These are phyloP conservation scores for Gleditsia sinensis DNA, from an alignment of 306 rosid genomes.

Conservation along the genomic window DNA sequence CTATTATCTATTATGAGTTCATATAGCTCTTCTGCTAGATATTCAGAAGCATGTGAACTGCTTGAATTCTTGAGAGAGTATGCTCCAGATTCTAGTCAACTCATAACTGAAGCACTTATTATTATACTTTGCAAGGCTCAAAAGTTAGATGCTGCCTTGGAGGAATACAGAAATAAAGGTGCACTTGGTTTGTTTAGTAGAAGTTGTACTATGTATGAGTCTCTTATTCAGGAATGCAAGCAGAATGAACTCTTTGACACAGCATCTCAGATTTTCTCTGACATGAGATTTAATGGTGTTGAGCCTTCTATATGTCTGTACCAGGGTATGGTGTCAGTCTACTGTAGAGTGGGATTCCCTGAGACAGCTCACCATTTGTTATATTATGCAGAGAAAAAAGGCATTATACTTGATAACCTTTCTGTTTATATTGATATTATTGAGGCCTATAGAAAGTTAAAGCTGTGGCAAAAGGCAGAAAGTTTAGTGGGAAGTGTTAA, in stretches of 20 bases:
- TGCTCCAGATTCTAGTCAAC: conserved; percentile 58
- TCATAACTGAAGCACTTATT: conserved; percentile 76
- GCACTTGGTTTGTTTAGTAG: conserved; percentile 58
- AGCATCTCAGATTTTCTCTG: conserved; percentile 85
- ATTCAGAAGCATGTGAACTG: conserved; percentile 83
- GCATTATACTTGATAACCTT: conserved; percentile 42
- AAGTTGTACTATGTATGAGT: conserved; percentile 69
- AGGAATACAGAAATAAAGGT: conserved; percentile 59
- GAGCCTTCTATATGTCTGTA: conserved; percentile 65
- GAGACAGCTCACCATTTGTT: conserved; percentile 87
- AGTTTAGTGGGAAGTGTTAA: conserved; percentile 77
- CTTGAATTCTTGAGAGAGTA: conserved; percentile 77
- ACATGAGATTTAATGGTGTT: conserved; percentile 80
- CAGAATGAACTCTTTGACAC: conserved; percentile 64
- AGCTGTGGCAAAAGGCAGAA: conserved; percentile 91
- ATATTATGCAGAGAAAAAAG: conserved; percentile 62
- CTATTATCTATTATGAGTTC: conserved; percentile 73
- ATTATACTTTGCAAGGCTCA: conserved; percentile 79
- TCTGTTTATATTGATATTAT: conserved; percentile 56
- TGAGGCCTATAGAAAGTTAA: conserved; percentile 79
- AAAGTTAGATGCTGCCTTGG: conserved; percentile 74
- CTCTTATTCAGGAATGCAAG: conserved; percentile 69
- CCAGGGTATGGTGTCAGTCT: conserved; percentile 62
- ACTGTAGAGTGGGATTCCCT: conserved; percentile 74
- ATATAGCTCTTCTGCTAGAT: conserved; percentile 77